Percentiles rank a stretch among this genome's conserved stretches.
These are phyloP conservation scores for Malassezia caprae DNA, from an alignment of 1,284 basidiomycete genomes.

Conservation along the genomic window DNA sequence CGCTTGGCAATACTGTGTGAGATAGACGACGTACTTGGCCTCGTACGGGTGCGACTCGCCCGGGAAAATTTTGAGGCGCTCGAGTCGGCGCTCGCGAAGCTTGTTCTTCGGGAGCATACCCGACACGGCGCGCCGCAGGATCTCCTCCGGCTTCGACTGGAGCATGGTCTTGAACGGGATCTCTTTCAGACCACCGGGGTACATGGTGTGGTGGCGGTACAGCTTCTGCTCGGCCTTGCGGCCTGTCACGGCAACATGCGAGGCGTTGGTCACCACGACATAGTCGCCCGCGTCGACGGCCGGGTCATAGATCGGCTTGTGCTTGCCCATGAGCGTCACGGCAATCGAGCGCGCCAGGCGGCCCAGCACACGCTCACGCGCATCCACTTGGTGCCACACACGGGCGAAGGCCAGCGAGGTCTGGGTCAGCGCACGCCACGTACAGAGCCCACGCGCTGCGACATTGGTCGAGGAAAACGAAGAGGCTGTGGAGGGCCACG, in stretches of 20 bases:
- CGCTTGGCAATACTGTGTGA: conserved; percentile 18
- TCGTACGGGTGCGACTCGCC: conserved; percentile 39
- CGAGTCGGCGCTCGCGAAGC: conserved; percentile 40
- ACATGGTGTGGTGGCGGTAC: conserved; percentile 85
- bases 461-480: conserved; percentile 6
- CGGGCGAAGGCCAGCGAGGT: conserved; percentile 84
- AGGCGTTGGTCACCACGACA: conserved; percentile 85
- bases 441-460: conserved; percentile 18
- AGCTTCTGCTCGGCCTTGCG: conserved; percentile 76
- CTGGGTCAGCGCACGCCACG: conserved; percentile 51
- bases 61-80: conserved; percentile 42
- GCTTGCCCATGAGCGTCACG: conserved; percentile 92
- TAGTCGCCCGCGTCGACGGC: conserved; percentile 63
- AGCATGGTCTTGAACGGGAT: conserved; percentile 42
- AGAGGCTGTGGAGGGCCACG: not conserved
- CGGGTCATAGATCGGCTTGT: conserved; percentile 94
- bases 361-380: conserved; percentile 76
- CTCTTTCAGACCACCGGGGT: conserved; percentile 75
- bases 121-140: conserved; percentile 43
- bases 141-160: conserved; percentile 70
- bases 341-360: conserved; percentile 89
- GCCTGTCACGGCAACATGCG: conserved; percentile 75
- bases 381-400: conserved; percentile 91
- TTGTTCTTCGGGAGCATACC: conserved; percentile 49
- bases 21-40: conserved; percentile 24